phyloP scores from a whole-genome alignment of 164 flowering plant species.

The Brasenia schreberi region DNA sequence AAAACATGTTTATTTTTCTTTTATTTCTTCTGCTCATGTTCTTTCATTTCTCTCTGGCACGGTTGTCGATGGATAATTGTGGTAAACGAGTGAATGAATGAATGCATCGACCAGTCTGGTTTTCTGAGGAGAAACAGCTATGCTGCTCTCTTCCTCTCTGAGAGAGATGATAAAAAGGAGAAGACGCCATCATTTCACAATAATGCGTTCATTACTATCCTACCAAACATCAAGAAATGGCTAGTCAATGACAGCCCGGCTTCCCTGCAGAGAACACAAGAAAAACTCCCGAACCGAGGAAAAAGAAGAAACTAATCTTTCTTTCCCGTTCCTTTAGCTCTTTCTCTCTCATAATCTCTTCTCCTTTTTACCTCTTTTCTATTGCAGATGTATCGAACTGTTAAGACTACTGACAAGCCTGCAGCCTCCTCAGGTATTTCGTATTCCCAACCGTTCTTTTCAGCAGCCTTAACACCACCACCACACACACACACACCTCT shows the following conservation, averaged over 20 bases:
- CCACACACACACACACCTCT: neutral
- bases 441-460: constrained; percentile 13
- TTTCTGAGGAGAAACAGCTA: constrained; percentile 18
- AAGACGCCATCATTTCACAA: constrained; percentile 54
- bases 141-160: neutral
- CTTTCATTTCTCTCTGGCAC: constrained; percentile 14
- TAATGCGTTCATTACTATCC: constrained; percentile 29
- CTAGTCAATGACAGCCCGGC: constrained; percentile 2
- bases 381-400: constrained; percentile 77
- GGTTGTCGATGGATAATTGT: constrained; percentile 21
- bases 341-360: neutral
- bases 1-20: neutral
- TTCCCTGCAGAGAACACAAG: neutral
- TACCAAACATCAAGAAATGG: constrained; percentile 17
- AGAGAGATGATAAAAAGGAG: constrained; percentile 15
- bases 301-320: neutral
- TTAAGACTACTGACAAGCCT: constrained; percentile 70
- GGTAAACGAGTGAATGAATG: constrained; percentile 9
- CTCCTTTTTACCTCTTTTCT: constrained; percentile 4
- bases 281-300: neutral
- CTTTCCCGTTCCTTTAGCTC: neutral
- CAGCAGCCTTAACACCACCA: constrained; percentile 11
- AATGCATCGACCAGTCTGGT: constrained; percentile 10
- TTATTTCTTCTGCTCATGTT: neutral
- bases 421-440: constrained; percentile 73